These are phyloP conservation scores for Mortierella sp. DNA, from an alignment of 371 early-diverging fungal species.

Conservation along the genomic window DNA sequence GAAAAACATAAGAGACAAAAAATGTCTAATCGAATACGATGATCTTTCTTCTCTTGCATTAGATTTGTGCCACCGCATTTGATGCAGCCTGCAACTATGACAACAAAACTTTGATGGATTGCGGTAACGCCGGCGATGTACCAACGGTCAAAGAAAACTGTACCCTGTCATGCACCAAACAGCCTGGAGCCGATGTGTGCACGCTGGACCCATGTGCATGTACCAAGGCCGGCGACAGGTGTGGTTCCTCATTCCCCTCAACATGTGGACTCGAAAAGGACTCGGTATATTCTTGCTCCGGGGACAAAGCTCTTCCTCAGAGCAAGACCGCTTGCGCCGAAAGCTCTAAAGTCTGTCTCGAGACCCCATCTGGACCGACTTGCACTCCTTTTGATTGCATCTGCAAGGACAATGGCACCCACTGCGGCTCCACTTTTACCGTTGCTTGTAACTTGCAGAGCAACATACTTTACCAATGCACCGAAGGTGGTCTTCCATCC, in stretches of 20 bases:
- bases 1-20: too few relatives aligned
- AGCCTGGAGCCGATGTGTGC: background rate
- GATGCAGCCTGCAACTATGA: background rate
- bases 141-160: background rate
- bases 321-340: background rate
- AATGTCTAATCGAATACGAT: too few relatives aligned
- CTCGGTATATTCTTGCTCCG: background rate
- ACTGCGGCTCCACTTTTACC: constrained; percentile 5
- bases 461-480: constrained; percentile 4
- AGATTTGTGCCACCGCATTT: background rate
- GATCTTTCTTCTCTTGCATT: background rate
- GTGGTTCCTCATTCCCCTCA: background rate
- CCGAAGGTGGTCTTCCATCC: background rate
- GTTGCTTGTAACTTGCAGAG: background rate
- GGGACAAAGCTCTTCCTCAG: background rate
- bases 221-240: background rate
- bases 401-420: background rate
- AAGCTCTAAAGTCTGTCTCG: background rate
- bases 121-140: background rate
- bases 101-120: background rate
- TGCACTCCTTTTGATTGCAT: constrained; percentile 1
- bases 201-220: background rate
- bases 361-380: background rate
- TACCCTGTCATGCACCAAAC: background rate
- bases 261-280: background rate